These are phyloP conservation scores for Jaapia argillacea DNA, from an alignment of 768 basidiomycete genomes.

Conservation along the genomic window DNA sequence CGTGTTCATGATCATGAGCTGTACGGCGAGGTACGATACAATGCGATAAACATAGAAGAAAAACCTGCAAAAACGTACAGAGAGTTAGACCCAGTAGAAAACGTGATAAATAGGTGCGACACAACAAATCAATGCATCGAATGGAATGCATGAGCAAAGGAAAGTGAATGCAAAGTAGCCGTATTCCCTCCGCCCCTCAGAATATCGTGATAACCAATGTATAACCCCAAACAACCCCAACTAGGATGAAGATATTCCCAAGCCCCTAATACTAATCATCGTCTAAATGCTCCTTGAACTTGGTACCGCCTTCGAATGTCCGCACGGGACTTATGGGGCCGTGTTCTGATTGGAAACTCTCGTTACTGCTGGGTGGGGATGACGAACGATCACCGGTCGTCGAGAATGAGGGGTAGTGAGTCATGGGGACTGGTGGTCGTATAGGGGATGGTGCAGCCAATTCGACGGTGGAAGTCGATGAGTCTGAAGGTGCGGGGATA, in stretches of 20 bases:
- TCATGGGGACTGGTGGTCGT: background rate
- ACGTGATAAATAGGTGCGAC: no score
- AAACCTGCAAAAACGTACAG: no score
- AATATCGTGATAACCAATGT: no score
- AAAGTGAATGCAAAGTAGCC: no score
- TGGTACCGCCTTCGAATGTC: slow-evolving; percentile 19
- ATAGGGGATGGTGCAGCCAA: slow-evolving; percentile 3
- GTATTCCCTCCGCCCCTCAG: no score
- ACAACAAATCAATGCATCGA: no score
- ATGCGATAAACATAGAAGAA: no score
- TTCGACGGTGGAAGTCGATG: slow-evolving; percentile 6
- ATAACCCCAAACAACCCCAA: no score
- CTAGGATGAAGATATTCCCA: slow-evolving; percentile 1
- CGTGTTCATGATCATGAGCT: no score
- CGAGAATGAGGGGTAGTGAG: slow-evolving; percentile 4
- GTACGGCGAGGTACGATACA: no score
- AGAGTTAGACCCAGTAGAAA: no score
- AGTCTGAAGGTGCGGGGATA: background rate
- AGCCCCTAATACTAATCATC: background rate
- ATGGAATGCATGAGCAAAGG: no score
- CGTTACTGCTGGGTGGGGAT: slow-evolving; percentile 8
- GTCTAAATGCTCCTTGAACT: slow-evolving; percentile 15
- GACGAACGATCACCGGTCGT: slow-evolving; percentile 4
- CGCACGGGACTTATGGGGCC: slow-evolving; percentile 6
- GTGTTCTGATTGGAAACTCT: slow-evolving; percentile 7